Conservation (phyloP, 768 basidiomycete species). For the Tylopilus subfusipes region DNA sequence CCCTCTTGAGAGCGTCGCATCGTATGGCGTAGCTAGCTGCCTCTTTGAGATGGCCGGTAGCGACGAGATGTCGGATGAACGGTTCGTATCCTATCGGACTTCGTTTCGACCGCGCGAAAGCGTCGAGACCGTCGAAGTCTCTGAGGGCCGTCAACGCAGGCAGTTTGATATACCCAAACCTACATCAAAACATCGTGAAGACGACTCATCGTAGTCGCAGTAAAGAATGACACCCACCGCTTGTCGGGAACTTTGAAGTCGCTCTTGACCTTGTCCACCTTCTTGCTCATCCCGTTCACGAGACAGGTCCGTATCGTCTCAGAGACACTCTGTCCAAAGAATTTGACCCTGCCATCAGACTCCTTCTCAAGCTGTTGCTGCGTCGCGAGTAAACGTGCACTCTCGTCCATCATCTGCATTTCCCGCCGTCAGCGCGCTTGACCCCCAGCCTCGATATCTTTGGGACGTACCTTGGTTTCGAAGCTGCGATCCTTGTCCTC, state of each 20-base stretch:
- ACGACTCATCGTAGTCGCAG: no score
- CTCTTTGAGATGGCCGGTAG: slow-evolving; percentile 70
- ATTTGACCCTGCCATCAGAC: slow-evolving; percentile 66
- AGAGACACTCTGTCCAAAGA: slow-evolving; percentile 83
- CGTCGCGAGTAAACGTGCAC: slow-evolving; percentile 61
- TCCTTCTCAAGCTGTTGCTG: slow-evolving; percentile 92
- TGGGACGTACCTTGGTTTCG: slow-evolving; percentile 80
- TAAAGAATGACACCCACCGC: slow-evolving; percentile 50
- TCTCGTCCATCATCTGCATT: slow-evolving; percentile 90
- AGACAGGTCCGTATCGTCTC: slow-evolving; percentile 81
- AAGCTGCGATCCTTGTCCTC: slow-evolving; percentile 91
- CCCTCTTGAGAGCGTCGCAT: slow-evolving; percentile 79
- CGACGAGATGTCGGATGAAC: slow-evolving; percentile 76
- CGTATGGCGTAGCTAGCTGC: slow-evolving; percentile 74
- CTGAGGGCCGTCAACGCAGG: slow-evolving; percentile 72
- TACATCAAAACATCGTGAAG: slow-evolving; percentile 37
- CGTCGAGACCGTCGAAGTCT: slow-evolving; percentile 85
- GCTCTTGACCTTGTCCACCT: slow-evolving; percentile 81
- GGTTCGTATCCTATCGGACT: slow-evolving; percentile 96
- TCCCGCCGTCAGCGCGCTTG: not conserved
- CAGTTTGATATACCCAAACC: slow-evolving; percentile 93
- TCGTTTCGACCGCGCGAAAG: slow-evolving; percentile 81
- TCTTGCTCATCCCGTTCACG: slow-evolving; percentile 75
- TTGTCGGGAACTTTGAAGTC: slow-evolving; percentile 97
- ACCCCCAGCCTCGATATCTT: no score